Evolutionary conservation across 805 yeast genomes (phyloP).

Genomic region (Diddensiella santjacobensis): DNA sequence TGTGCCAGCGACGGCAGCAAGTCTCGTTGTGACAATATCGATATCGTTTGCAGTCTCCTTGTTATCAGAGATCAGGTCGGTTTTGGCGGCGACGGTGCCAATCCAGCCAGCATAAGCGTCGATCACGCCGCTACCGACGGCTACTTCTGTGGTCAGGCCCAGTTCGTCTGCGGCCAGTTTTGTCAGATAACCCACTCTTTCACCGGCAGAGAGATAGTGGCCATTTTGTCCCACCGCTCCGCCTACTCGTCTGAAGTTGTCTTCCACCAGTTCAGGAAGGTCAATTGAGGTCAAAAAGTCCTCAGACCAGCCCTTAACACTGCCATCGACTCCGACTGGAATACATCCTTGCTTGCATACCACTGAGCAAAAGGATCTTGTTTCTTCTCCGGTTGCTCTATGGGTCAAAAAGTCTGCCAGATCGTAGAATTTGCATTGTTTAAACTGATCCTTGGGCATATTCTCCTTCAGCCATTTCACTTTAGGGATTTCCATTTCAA

Average conservation of each 20-base stretch:
- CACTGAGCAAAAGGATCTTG: conserved; percentile 83
- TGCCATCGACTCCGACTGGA: conserved; percentile 87
- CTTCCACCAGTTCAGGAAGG: conserved; percentile 70
- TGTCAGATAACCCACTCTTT: conserved; percentile 71
- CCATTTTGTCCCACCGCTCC: conserved; percentile 77
- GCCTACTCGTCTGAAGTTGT: conserved; percentile 76
- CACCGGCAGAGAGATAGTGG: conserved; percentile 80
- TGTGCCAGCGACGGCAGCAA: conserved; percentile 98
- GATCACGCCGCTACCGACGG: conserved; percentile 92
- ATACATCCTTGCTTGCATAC: conserved; percentile 95
- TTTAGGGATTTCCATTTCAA: conserved; percentile 97
- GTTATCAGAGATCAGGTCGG: conserved; percentile 42
- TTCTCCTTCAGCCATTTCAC: conserved; percentile 93
- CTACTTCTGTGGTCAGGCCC: conserved; percentile 74
- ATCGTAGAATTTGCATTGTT: conserved; percentile 76
- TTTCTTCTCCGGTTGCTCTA: conserved; percentile 82
- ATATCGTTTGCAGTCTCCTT: conserved; percentile 37
- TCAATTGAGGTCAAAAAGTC: conserved; percentile 69
- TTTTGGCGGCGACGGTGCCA: conserved; percentile 93
- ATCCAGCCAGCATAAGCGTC: conserved; percentile 99
- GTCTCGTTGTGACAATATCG: conserved; percentile 62
- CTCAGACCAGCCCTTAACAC: conserved; percentile 83
- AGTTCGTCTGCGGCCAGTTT: conserved; percentile 69
- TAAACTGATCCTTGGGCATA: conserved; percentile 59
- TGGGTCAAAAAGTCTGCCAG: conserved; percentile 88